These are phyloP conservation scores for Entomortierella parvispora DNA, from an alignment of 192 early-diverging fungal species.

Conservation along the genomic window DNA sequence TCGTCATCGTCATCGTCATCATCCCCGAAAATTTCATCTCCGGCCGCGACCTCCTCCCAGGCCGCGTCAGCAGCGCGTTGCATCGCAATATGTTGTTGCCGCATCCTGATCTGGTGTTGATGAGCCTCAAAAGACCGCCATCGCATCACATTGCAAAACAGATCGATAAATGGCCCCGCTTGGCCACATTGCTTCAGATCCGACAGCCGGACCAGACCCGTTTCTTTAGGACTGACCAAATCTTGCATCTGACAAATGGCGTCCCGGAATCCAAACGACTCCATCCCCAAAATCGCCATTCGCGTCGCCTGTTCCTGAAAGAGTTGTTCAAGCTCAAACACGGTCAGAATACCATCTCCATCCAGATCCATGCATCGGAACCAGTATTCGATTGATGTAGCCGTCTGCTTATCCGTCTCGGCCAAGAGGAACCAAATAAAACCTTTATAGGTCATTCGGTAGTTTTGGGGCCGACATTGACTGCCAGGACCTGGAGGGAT, in stretches of 20 bases:
- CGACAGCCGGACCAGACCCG: constrained; percentile 22
- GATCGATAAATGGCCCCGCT: constrained; percentile 45
- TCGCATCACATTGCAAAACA: constrained; percentile 46
- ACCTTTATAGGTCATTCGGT: constrained; percentile 81
- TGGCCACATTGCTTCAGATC: constrained; percentile 52
- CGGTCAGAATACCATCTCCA: constrained; percentile 84
- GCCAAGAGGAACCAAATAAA: constrained; percentile 91
- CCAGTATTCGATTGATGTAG: constrained; percentile 74
- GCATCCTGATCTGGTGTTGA: constrained; percentile 51
- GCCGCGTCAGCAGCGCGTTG: constrained; percentile 47
- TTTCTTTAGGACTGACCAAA: constrained; percentile 32
- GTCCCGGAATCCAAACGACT: constrained; percentile 47
- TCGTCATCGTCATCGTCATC: constrained; percentile 28
- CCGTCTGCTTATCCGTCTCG: constrained; percentile 80
- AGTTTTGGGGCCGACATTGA: constrained; percentile 44
- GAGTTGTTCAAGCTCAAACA: constrained; percentile 88
- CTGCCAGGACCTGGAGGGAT: constrained; percentile 32
- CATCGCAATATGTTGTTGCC: constrained; percentile 50
- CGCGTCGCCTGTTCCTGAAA: constrained; percentile 80
- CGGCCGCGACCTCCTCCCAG: constrained; percentile 39
- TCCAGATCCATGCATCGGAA: constrained; percentile 95
- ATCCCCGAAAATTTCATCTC: constrained; percentile 34
- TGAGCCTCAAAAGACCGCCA: constrained; percentile 50
- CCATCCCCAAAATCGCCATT: constrained; percentile 50
- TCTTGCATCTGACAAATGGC: constrained; percentile 54